phyloP scores from a whole-genome alignment of 1,139 yeast species.

The Fermentozyma sake region DNA sequence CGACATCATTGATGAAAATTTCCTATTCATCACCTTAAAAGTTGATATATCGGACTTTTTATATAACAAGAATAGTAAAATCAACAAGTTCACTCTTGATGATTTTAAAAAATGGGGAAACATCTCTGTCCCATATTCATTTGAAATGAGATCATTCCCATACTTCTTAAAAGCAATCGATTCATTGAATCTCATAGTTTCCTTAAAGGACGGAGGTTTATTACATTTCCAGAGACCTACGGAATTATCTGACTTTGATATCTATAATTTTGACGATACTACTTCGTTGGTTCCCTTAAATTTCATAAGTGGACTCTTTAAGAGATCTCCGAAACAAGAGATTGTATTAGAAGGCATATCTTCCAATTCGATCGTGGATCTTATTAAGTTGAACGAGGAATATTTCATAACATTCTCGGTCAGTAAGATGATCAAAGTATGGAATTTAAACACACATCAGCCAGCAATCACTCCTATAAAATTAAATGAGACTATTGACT shows the following conservation, averaged over 20 bases:
- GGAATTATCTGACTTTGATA: conserved; percentile 39
- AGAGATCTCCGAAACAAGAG: conserved; percentile 10
- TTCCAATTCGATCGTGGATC: conserved; percentile 31
- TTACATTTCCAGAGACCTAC: conserved; percentile 43
- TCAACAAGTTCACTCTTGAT: conserved; percentile 18
- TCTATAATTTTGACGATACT: conserved; percentile 52
- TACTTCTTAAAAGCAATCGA: conserved; percentile 48
- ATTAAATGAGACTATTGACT: conserved; percentile 12
- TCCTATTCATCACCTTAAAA: conserved; percentile 30
- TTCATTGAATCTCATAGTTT: conserved; percentile 41
- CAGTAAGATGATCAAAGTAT: conserved; percentile 48
- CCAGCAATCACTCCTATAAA: conserved; percentile 14
- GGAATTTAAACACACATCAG: conserved; percentile 45
- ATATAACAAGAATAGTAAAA: conserved; percentile 9
- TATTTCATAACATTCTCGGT: conserved; percentile 30
- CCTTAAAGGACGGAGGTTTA: conserved; percentile 70
- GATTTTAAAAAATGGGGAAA: conserved; percentile 52
- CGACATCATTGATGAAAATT: conserved; percentile 19
- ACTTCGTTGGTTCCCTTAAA: conserved; percentile 46
- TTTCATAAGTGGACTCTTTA: conserved; percentile 22
- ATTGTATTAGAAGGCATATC: conserved; percentile 25
- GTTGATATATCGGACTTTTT: conserved; percentile 30
- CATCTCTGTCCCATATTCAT: conserved; percentile 68
- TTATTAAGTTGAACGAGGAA: conserved; percentile 11
- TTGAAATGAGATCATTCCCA: conserved; percentile 61